Conservation (phyloP, 805 yeast species). For the Barnettozyma populi region DNA sequence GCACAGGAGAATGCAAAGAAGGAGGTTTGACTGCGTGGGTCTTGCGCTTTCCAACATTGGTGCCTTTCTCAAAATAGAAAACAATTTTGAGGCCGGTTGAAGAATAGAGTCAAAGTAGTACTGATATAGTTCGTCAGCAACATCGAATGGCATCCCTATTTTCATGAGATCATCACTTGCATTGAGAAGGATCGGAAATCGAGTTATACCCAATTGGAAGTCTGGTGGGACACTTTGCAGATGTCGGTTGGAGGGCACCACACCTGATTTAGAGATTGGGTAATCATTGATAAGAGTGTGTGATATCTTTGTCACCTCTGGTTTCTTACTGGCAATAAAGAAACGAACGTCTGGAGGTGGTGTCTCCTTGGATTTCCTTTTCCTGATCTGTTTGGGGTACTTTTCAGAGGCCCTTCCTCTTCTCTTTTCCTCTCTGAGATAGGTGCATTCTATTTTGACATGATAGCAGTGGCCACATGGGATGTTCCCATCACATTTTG, state of each 20-base stretch:
- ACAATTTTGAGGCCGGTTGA: conserved; percentile 19
- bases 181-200: conserved; percentile 11
- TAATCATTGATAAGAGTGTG: conserved; percentile 2
- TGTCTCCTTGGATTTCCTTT: conserved; percentile 15
- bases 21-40: conserved; percentile 14
- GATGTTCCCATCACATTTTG: conserved; percentile 41
- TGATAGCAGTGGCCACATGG: conserved; percentile 41
- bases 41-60: conserved; percentile 17
- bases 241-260: conserved; percentile 5
- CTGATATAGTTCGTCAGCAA: conserved; percentile 22
- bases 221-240: conserved; percentile 2
- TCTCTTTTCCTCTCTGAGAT: conserved; percentile 37
- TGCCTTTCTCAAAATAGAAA: conserved; percentile 18
- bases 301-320: conserved; percentile 2
- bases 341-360: not conserved
- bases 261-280: not conserved
- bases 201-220: conserved; percentile 10
- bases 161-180: conserved; percentile 9
- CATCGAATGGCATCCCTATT: conserved; percentile 15
- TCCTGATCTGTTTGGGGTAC: conserved; percentile 32
- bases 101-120: conserved; percentile 16
- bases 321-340: conserved; percentile 4
- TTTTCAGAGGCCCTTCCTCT: conserved; percentile 42
- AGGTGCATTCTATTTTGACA: conserved; percentile 32
- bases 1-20: conserved; percentile 16